phyloP scores from a whole-genome alignment of 345 rosid species.

The Gossypium arboreum region DNA sequence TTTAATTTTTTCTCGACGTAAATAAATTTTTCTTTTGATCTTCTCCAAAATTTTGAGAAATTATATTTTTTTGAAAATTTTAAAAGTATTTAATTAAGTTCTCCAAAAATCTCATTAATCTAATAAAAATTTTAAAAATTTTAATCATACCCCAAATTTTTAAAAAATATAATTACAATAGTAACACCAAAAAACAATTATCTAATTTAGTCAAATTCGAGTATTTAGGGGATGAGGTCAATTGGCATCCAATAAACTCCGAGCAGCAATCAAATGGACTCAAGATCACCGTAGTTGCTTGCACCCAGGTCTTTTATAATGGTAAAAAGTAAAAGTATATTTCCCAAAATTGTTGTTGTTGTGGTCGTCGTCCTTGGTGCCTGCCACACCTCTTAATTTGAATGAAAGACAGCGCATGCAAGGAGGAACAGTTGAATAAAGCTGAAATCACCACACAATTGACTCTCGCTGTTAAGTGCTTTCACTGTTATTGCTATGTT shows the following conservation, averaged over 20 bases:
- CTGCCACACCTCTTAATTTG: slow-evolving; percentile 10
- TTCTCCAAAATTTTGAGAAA: too few relatives aligned
- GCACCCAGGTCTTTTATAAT: neutral
- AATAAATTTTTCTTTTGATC: too few relatives aligned
- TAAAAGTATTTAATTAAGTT: too few relatives aligned
- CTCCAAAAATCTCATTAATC: too few relatives aligned
- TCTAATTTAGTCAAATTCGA: too few relatives aligned
- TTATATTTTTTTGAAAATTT: too few relatives aligned
- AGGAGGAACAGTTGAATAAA: neutral
- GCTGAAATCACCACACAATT: neutral
- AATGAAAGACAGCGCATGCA: neutral
- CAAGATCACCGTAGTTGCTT: neutral
- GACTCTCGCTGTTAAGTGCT: slow-evolving; percentile 6
- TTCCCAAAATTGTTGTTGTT: neutral
- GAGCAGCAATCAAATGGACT: neutral
- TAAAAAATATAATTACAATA: too few relatives aligned
- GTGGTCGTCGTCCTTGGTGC: neutral
- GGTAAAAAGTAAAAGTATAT: neutral
- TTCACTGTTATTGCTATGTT: slow-evolving; percentile 1
- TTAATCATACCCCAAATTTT: too few relatives aligned
- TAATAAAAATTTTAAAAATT: too few relatives aligned
- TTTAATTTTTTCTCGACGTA: too few relatives aligned
- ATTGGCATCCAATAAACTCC: slow-evolving; percentile 11
- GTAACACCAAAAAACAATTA: too few relatives aligned
- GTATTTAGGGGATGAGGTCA: neutral